phyloP scores from a whole-genome alignment of 208 protist species.

The Leishmania tarentolae region DNA sequence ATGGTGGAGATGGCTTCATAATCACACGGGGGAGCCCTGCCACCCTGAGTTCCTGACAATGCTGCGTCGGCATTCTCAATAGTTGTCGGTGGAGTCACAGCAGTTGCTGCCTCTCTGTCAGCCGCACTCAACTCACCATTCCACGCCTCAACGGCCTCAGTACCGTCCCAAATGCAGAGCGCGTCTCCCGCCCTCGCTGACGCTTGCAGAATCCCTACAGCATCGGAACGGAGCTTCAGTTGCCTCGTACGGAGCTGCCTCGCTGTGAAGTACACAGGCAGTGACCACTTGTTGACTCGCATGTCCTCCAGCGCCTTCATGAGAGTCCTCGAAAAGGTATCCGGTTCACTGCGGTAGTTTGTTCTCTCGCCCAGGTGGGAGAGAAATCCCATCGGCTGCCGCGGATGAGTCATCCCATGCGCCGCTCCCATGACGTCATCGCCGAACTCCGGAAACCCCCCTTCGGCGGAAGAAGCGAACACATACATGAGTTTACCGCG shows the following conservation, averaged over 20 bases:
- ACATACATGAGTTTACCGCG: conserved; percentile 5
- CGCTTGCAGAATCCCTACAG: conserved; percentile 10
- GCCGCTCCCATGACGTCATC: neutral
- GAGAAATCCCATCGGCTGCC: neutral
- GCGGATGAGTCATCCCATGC: neutral
- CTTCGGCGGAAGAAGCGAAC: no score
- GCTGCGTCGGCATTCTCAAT: neutral
- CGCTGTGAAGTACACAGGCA: conserved; percentile 51
- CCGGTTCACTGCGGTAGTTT: neutral
- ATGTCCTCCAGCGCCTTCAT: conserved; percentile 30
- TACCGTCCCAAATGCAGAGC: neutral
- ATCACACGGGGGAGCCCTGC: neutral
- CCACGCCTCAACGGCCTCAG: neutral
- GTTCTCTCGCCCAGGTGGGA: neutral
- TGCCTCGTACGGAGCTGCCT: conserved; percentile 15
- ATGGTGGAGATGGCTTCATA: neutral
- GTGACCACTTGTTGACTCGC: conserved; percentile 31
- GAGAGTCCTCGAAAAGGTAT: neutral
- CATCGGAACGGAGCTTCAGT: conserved; percentile 35
- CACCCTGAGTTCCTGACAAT: neutral
- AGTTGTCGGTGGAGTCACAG: neutral
- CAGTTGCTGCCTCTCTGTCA: neutral
- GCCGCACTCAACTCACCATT: neutral
- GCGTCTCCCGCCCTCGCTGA: neutral
- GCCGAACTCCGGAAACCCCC: neutral